Base-by-base conservation (phyloP, 192 early-diverging fungal genomes). In the Coemansia sp. region DNA sequence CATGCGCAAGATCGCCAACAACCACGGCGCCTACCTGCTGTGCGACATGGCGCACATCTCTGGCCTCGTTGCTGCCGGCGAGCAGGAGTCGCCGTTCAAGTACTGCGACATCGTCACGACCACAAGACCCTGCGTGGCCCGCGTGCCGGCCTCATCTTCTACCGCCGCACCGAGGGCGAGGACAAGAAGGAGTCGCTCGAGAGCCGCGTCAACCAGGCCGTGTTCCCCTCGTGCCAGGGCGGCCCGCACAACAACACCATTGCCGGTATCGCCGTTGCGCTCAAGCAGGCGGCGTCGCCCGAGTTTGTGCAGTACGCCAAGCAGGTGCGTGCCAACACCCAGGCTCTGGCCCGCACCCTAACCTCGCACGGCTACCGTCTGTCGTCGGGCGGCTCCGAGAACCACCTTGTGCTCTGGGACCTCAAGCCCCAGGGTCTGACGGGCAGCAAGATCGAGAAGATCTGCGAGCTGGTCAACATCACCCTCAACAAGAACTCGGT, bases 231-330 rank as follows among this genome's bases (percentile, higher is more conserved):
- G 57, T 93, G 91, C 84, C 97, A 99, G 83, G 97, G 97, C 66
- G 97, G 97, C 38, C 97, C 97, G 26, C 97, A 99, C 87, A 99
- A 99, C 87, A 98, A 99, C 89, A 96, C 95, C 50, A 99, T 99
- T 80, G 95, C 95, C 23, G 97, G 82, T 26, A 80, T 99, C 32
- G 97, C 97, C 42, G 95, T 99, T 46, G 89, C 95, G 7, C 81
- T 99, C 46, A 97, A 97, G 87, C 97, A 98, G 80, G 97, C 83
- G 11, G 93, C 91, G 43, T 78, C 81, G 47, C 94, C 94, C 26
- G 91, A 88, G 78, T 99, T 96, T 77, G 89, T 90, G 58, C 60
- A 79, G 58, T 99, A 99, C 66, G 87, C 94, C 57, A 84, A 87
- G 79, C 95, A 98, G 79, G 95, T 99, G 59, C 85, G 91, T 53